Conservation (phyloP, 2,329 filamentous ascomycete genomes). For the Orbilia brochopaga region DNA sequence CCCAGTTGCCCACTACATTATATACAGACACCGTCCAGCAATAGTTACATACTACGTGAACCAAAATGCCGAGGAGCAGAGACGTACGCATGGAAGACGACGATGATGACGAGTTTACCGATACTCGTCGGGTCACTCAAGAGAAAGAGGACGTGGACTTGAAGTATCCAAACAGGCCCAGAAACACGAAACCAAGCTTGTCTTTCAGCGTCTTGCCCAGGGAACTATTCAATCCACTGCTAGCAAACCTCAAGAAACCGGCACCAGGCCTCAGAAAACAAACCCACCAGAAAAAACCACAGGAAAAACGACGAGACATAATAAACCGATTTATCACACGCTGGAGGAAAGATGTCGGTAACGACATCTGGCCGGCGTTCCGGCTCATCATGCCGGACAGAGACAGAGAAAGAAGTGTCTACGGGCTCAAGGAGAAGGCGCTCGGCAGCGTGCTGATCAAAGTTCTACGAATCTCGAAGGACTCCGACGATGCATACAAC, state of each 20-base stretch:
- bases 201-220: slow-evolving; percentile 80
- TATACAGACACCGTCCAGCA: background rate
- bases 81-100: slow-evolving; percentile 45
- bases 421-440: slow-evolving; percentile 85
- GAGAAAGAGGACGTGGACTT: slow-evolving; percentile 51
- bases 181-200: slow-evolving; percentile 75
- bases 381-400: slow-evolving; percentile 86
- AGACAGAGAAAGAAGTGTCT: slow-evolving; percentile 88
- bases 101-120: slow-evolving; percentile 51
- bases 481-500: slow-evolving; percentile 84
- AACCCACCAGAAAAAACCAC: slow-evolving; percentile 61
- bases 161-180: slow-evolving; percentile 83
- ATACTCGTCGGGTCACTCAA: slow-evolving; percentile 38
- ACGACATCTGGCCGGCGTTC: slow-evolving; percentile 91
- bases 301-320: slow-evolving; percentile 79
- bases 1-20: too few species aligned
- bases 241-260: slow-evolving; percentile 76
- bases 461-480: slow-evolving; percentile 86
- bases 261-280: slow-evolving; percentile 63
- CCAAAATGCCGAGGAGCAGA: slow-evolving; percentile 37
- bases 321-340: slow-evolving; percentile 83
- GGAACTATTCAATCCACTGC: slow-evolving; percentile 79
- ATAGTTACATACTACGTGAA: background rate
- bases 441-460: slow-evolving; percentile 91
- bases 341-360: slow-evolving; percentile 86